These are phyloP conservation scores for Penicillium argentinense DNA, from an alignment of 495 filamentous ascomycete genomes.

Conservation along the genomic window DNA sequence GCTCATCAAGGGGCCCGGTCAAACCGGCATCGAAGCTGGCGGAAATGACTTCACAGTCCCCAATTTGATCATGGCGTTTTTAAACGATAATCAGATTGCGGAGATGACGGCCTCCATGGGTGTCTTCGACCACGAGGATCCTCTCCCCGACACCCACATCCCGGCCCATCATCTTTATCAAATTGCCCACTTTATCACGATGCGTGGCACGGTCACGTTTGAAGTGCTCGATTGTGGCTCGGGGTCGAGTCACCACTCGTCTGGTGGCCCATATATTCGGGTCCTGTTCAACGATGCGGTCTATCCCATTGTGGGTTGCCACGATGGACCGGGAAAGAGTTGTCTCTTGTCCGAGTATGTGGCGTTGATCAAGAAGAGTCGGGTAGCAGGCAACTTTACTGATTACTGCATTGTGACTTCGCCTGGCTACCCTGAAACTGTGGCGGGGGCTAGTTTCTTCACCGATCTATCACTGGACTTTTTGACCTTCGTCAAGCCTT, in stretches of 20 bases:
- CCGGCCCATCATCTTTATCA: conserved; percentile 21
- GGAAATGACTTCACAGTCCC: conserved; percentile 40
- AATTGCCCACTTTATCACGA: conserved; percentile 45
- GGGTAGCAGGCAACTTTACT: conserved; percentile 42
- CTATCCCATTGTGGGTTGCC: conserved; percentile 48
- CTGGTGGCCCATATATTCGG: conserved; percentile 37
- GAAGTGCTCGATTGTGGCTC: conserved; percentile 46
- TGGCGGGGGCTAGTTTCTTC: conserved; percentile 46
- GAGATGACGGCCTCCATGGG: conserved; percentile 54
- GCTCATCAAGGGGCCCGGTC: conserved; percentile 44
- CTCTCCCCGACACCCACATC: conserved; percentile 40
- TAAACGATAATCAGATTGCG: conserved; percentile 61
- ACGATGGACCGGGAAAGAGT: conserved; percentile 45
- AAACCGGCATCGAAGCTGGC: conserved; percentile 39
- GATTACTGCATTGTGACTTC: conserved; percentile 44
- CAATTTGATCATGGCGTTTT: conserved; percentile 51
- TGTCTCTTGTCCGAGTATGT: conserved; percentile 47
- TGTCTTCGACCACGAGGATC: conserved; percentile 49
- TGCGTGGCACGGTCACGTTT: conserved; percentile 56
- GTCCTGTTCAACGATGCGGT: conserved; percentile 56
- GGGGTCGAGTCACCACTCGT: conserved; percentile 5
- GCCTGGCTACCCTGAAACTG: conserved; percentile 25
- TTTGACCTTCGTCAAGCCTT: conserved; percentile 30
- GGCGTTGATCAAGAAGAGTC: conserved; percentile 41
- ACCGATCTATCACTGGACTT: conserved; percentile 40